Base-by-base conservation (phyloP, 2,329 filamentous ascomycete species). In the Dactylellina sp. region DNA sequence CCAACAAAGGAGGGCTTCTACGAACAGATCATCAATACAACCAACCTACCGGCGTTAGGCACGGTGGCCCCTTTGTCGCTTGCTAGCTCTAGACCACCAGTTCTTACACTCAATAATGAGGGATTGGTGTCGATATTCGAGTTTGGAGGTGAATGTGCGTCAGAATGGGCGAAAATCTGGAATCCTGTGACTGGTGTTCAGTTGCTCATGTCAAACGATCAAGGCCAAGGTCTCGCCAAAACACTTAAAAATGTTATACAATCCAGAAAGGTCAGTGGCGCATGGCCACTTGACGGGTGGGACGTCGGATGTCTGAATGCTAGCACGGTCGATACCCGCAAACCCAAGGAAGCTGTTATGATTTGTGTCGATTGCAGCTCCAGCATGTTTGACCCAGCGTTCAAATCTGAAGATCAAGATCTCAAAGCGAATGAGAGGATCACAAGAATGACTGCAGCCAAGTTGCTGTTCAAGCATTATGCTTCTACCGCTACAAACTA, bases 361-460 rank as follows among this genome's bases (percentile, higher is more conserved):
- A 75, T 75, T 20, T 75, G 71, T 60, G 63, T 75, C 44, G 71
- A 75, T 20, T 68, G 62, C 49, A 75, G 71, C 46, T 68, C 60
- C 1, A 75, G 71, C 35, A 75, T 75, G 71, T 56, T 28, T 7
- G 61, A 66, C 37, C 70, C 70, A 7, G 70, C 55, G 16, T 74
- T 64, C 22, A 50, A 42, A 32, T 24, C 62, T 9, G 70, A 74
- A 22, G 70, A 74, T 28, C 20, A 40, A 35, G 49, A 66, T 7
- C 56, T 74, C 28, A 65, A 66, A 18, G 25, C 20, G 2, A 28
- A 47, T 12, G 70, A 74, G 28, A 65, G 47, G 35, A 44, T 74
- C 14, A 56, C 40, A 1, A 18, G 61, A 39, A 74, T 75, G 63
- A 65, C 71, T 1, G 71, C 63, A 1, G 57, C 64, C 14, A 75